Conservation (phyloP, 177 flowering plant genomes). For the Vitis hybrid region DNA sequence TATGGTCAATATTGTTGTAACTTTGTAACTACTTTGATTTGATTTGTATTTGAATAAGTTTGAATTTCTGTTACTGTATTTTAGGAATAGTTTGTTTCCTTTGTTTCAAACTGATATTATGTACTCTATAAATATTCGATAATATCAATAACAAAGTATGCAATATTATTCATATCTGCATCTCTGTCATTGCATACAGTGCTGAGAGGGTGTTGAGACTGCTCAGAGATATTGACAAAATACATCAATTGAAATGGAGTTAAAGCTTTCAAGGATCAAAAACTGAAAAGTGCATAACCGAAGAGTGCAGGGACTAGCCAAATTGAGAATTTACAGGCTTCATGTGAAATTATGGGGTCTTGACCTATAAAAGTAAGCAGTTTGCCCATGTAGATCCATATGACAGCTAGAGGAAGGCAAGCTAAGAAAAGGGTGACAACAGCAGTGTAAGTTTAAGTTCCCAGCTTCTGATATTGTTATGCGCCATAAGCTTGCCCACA, state of each 20-base stretch:
- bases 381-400: constrained; percentile 46
- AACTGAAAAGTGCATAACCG: constrained; percentile 22
- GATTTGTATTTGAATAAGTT: no score
- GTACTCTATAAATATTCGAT: no score
- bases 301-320: constrained; percentile 57
- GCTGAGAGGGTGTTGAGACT: constrained; percentile 59
- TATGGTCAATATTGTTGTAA: no score
- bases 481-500: constrained; percentile 79
- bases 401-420: constrained; percentile 47
- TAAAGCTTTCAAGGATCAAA: not conserved
- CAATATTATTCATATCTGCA: no score
- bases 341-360: constrained; percentile 51
- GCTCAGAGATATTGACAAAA: constrained; percentile 15
- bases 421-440: constrained; percentile 41
- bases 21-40: no score
- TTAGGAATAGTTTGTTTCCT: no score
- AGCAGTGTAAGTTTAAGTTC: constrained; percentile 45
- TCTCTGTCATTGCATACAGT: constrained; percentile 34
- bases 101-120: no score
- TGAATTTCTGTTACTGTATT: no score
- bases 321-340: constrained; percentile 46
- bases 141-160: no score
- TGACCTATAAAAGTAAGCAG: constrained; percentile 52
- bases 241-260: not conserved
- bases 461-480: constrained; percentile 49